Evolutionary conservation across 441 rosid species (phyloP).

Genomic region (Pelargonium fulgidum): DNA sequence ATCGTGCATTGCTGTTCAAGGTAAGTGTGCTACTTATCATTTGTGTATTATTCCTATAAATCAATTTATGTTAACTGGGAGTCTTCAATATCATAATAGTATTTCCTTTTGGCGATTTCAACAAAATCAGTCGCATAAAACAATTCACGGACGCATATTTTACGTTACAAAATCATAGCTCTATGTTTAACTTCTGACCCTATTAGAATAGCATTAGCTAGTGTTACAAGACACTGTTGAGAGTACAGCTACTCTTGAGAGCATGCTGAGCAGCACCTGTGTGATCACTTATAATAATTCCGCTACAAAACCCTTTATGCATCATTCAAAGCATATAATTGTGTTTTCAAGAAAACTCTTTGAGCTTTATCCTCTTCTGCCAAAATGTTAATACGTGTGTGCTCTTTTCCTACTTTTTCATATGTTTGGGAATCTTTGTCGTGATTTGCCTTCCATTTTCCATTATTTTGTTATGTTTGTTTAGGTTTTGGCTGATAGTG

Average conservation of each 20-base stretch:
- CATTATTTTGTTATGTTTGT: conserved; percentile 18
- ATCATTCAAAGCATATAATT: too few species aligned
- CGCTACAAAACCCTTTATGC: too few species aligned
- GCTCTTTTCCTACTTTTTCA: neutral
- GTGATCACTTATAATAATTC: too few species aligned
- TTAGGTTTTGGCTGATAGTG: conserved; percentile 84
- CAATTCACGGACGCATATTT: neutral
- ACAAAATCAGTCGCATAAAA: neutral
- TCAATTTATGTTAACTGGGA: neutral
- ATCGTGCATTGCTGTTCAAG: conserved; percentile 92
- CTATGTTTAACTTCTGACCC: neutral
- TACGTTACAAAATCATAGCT: too few species aligned
- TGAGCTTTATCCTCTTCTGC: neutral
- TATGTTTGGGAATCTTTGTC: neutral
- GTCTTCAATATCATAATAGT: neutral
- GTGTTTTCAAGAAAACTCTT: too few species aligned
- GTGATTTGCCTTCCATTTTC: conserved; percentile 7
- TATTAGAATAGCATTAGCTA: neutral
- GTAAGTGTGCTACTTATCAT: conserved; percentile 29
- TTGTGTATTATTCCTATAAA: neutral
- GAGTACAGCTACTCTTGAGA: neutral
- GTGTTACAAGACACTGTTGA: neutral
- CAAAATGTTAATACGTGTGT: neutral
- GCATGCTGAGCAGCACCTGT: too few species aligned
- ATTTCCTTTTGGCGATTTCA: neutral